Base-by-base conservation (phyloP, 2,329 filamentous ascomycete species). In the Diaporthe ilicicola region DNA sequence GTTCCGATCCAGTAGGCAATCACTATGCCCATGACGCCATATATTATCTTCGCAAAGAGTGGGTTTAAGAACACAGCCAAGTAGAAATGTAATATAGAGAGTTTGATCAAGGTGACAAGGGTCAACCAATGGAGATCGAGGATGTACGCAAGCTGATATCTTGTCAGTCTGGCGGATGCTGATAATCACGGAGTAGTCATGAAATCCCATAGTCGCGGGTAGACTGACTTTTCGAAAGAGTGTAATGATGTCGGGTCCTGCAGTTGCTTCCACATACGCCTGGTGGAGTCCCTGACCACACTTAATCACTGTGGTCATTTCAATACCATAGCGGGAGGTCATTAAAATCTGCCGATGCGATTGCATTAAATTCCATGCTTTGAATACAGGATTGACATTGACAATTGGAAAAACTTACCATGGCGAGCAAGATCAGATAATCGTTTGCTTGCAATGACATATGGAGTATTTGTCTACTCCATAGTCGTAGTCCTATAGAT, bases 91-190 rank as follows among this genome's bases (percentile, higher is more conserved):
- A 61, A 27, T 7, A 61, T 61, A 5, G 56, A 61, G 3, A 61
- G 39, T 24, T 61, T 61, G 2, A 61, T 61, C 39, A 61, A 22
- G 19, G 56, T 61, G 9, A 61, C 56, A 24, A 61, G 56, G 3
- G 56, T 61, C 56, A 61, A 61, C 56, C 56, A 61, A 46, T 61
- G 56, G 17, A 61, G 56, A 17, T 61, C 56, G 42, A 61, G 56
- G 17, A 61, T 39, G 19, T 61, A 61, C 42, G 42, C 56, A 12
- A 61, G 56, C 56, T 61, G 8, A 32, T 46, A 15, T 4, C 17
- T 32, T n/a, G 56, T 61, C 29, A 61, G 56, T 24, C 24, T n/a
- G 24, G 9, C 8, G 2, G 8, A 3, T 13, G 8, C n/a, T n/a
- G 9, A 27, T 29, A 6, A 29, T 27, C 55, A 29, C 24, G 19